These are phyloP conservation scores for Areca catechu DNA, from an alignment of 176 grass and related monocot genomes.

Conservation along the genomic window DNA sequence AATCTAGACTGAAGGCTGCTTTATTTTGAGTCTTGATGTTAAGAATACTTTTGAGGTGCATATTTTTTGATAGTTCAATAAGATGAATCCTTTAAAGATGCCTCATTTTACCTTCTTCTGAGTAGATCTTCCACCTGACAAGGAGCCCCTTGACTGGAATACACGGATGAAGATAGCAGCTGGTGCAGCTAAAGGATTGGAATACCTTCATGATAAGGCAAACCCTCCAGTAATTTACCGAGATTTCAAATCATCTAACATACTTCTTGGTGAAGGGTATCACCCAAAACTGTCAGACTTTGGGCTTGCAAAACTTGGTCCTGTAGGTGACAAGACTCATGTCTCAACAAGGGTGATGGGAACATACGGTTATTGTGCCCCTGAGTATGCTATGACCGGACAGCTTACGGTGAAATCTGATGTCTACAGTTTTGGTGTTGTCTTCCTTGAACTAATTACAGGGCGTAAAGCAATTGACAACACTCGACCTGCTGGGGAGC, in stretches of 20 bases:
- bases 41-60: too few species aligned
- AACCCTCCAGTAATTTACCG: constrained; percentile 64
- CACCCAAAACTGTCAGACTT: constrained; percentile 73
- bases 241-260: constrained; percentile 81
- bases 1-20: too few species aligned
- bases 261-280: constrained; percentile 62
- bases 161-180: constrained; percentile 77
- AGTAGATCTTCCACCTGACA: constrained; percentile 43
- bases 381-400: constrained; percentile 64
- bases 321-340: constrained; percentile 69
- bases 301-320: constrained; percentile 77
- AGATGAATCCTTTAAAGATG: too few species aligned
- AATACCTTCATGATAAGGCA: constrained; percentile 60
- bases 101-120: constrained; percentile 2
- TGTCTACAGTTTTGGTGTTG: constrained; percentile 83
- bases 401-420: constrained; percentile 65
- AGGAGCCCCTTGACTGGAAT: constrained; percentile 54
- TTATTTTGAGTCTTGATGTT: too few species aligned
- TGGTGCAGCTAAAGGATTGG: constrained; percentile 63
- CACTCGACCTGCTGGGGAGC: constrained; percentile 38
- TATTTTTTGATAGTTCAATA: too few species aligned
- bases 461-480: constrained; percentile 56
- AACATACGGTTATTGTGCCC: constrained; percentile 75
- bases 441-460: constrained; percentile 72
- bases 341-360: constrained; percentile 84